Evolutionary conservation across 1,139 yeast species (phyloP).

Genomic region (Suhomyces guaymorum): DNA sequence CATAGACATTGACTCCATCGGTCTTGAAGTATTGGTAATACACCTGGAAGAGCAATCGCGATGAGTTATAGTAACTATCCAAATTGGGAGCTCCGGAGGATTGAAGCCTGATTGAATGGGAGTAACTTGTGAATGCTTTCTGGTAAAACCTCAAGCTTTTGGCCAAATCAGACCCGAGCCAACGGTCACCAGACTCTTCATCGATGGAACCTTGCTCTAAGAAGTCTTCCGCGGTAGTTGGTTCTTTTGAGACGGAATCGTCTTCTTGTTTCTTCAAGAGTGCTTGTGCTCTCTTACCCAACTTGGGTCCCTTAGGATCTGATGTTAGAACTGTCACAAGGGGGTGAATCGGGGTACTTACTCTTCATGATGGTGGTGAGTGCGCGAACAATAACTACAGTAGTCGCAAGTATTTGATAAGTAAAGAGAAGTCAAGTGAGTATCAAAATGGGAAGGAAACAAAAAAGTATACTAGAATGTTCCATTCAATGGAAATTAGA

Average conservation of each 20-base stretch:
- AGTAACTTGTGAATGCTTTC: slow-evolving; percentile 43
- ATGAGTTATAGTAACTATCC: slow-evolving; percentile 51
- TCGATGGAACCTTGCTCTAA: slow-evolving; percentile 49
- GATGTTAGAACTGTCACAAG: slow-evolving; percentile 1
- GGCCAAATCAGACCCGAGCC: slow-evolving; percentile 56
- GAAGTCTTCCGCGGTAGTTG: slow-evolving; percentile 45
- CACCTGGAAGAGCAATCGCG: slow-evolving; percentile 51
- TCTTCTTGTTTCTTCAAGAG: slow-evolving; percentile 15
- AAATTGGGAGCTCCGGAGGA: slow-evolving; percentile 14
- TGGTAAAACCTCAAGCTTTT: slow-evolving; percentile 57
- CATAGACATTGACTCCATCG: slow-evolving; percentile 43
- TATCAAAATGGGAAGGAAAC: too few species aligned
- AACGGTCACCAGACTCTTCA: slow-evolving; percentile 60
- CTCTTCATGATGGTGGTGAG: slow-evolving; percentile 9
- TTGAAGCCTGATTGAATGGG: slow-evolving; percentile 27
- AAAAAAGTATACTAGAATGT: too few species aligned
- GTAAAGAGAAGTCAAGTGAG: too few species aligned
- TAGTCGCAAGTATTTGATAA: too few species aligned
- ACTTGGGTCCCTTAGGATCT: slow-evolving; percentile 21
- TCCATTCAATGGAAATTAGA: too few species aligned
- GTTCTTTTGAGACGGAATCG: slow-evolving; percentile 18
- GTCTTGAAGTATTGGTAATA: slow-evolving; percentile 44
- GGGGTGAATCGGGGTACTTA: slow-evolving; percentile 4
- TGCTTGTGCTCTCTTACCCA: slow-evolving; percentile 22
- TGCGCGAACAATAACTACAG: not conserved